Conservation (phyloP, 306 rosid species). For the Vachellia pachyceras region DNA sequence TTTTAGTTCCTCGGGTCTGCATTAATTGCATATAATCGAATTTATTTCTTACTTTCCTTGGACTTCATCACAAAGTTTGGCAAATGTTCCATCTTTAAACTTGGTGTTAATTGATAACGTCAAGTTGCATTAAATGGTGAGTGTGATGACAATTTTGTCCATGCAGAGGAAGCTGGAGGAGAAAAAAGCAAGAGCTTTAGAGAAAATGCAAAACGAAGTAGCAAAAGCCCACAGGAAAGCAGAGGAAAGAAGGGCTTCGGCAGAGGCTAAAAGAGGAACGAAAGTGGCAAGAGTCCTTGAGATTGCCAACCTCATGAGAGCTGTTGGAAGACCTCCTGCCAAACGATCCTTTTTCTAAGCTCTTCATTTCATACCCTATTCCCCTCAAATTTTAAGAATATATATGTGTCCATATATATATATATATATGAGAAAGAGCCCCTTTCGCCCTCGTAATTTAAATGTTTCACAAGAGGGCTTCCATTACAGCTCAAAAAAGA, state of each 20-base stretch:
- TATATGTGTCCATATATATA: not conserved
- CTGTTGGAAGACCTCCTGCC: too few species aligned
- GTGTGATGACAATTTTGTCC: too few species aligned
- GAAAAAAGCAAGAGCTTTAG: too few species aligned
- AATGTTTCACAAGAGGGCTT: constrained; percentile 42
- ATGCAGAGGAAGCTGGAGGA: too few species aligned
- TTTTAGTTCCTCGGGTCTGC: not conserved
- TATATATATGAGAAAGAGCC: constrained; percentile 44
- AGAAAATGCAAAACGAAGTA: too few species aligned
- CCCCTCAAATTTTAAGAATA: too few species aligned
- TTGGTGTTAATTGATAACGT: not conserved
- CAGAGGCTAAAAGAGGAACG: constrained; percentile 96
- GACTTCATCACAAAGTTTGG: not conserved
- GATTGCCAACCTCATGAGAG: constrained; percentile 73
- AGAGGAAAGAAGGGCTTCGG: too few species aligned
- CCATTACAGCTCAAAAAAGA: constrained; percentile 33
- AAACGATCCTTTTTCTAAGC: too few species aligned
- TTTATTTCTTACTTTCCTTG: not conserved
- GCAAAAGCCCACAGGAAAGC: too few species aligned
- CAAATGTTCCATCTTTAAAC: not conserved
- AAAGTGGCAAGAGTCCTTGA: constrained; percentile 84
- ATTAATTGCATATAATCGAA: constrained; percentile 1
- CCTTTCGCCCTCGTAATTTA: constrained; percentile 43
- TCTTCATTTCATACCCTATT: too few species aligned
- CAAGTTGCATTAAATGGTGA: not conserved